Base-by-base conservation (phyloP, 306 rosid species). In the Castanea mollissima region DNA sequence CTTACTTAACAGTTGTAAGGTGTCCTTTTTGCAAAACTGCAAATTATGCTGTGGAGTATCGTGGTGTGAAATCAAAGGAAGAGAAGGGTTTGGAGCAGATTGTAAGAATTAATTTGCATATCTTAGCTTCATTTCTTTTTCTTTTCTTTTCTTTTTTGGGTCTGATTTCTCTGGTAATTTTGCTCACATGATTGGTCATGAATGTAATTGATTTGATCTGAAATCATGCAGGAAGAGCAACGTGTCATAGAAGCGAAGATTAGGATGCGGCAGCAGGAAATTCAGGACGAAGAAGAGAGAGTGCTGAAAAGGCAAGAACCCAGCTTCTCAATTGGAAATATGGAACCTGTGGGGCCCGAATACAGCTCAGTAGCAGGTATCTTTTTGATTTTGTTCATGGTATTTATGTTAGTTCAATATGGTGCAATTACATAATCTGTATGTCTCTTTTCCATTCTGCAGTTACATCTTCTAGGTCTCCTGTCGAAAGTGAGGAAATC, bases 211-310 rank as follows among this genome's bases (percentile, higher is more conserved):
- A n/a, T 63, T 52, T 76, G 71, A 80, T 62, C 69, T 73, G 9
- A 32, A 85, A 75, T 35, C 80, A 67, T 75, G 81, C 81, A 93
- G 98, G 99, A 96, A 82, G 99, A 96, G 86, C 99, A 96, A 65
- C 96, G 99, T 55, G 99, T 96, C 78, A 96, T 96, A 71, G 99
- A 96, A 87, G 99, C 99, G 46, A 93, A 93, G 88, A 93, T 96
- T 79, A 96, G 98, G 88, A 96, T 93, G 77, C 93, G 94, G 44
- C 93, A 87, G 84, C 90, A 93, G 79, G 97, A 96, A 85, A 86
- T 96, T 79, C 91, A 79, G 83, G 98, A 91, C 79, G 99, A 96
- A 79, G 97, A 90, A 81, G 97, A 91, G 73, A 93, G 96, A 90
- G 83, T 90, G 90, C 93, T 87, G 74, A 90, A 89, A 87, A 91